Evolutionary conservation across 495 filamentous ascomycete genomes (phyloP).

Genomic region (Annulohypoxylon stygium): DNA sequence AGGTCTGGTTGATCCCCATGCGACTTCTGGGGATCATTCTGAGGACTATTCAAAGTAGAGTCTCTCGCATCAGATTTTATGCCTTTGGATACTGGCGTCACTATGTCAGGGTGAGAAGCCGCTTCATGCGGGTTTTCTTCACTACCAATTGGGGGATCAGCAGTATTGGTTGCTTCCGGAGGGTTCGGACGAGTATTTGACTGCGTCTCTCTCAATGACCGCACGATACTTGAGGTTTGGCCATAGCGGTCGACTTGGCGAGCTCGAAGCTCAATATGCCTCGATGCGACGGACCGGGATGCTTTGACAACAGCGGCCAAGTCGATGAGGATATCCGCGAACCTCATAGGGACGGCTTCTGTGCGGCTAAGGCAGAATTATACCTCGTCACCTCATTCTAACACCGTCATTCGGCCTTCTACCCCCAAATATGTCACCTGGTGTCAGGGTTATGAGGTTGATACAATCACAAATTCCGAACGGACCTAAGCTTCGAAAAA

Average conservation of each 20-base stretch:
- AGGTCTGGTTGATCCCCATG: conserved; percentile 16
- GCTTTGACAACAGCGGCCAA: conserved; percentile 82
- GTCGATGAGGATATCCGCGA: conserved; percentile 75
- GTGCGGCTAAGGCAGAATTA: conserved; percentile 9
- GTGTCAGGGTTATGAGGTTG: conserved; percentile 25
- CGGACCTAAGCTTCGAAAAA: conserved; percentile 28
- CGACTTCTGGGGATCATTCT: conserved; percentile 13
- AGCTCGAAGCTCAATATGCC: conserved; percentile 82
- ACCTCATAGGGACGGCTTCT: conserved; percentile 55
- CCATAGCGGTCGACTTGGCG: conserved; percentile 84
- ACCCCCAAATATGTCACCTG: conserved; percentile 11
- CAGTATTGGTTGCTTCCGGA: neutral
- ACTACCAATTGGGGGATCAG: conserved; percentile 12
- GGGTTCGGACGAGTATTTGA: conserved; percentile 26
- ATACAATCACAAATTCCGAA: neutral
- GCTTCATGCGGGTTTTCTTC: conserved; percentile 19
- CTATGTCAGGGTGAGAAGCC: conserved; percentile 14
- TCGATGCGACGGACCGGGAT: conserved; percentile 78
- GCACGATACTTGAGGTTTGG: conserved; percentile 79
- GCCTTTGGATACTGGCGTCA: neutral
- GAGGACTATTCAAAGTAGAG: neutral
- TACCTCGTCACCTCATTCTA: conserved; percentile 41
- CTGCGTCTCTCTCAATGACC: conserved; percentile 72
- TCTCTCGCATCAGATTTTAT: conserved; percentile 13
- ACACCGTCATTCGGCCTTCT: conserved; percentile 12